Evolutionary conservation across 1,284 basidiomycete genomes (phyloP).

Genomic region (Naganishia liquefaciens): DNA sequence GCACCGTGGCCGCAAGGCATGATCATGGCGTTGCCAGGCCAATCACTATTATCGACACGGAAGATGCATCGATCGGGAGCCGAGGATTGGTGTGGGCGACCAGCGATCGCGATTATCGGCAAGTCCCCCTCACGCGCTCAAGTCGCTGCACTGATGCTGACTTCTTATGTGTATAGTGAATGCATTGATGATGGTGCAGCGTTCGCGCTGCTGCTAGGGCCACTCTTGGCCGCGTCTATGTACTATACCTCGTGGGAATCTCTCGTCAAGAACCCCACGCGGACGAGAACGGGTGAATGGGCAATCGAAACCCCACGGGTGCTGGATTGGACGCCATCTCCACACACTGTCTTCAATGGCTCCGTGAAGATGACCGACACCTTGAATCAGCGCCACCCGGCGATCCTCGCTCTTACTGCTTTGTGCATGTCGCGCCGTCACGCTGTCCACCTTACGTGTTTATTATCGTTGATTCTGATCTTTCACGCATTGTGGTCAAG

Average conservation of each 20-base stretch:
- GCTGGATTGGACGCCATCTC: constrained; percentile 44
- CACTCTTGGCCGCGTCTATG: constrained; percentile 70
- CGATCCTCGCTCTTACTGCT: constrained; percentile 61
- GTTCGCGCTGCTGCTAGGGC: constrained; percentile 74
- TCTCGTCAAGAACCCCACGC: constrained; percentile 31
- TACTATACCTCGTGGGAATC: constrained; percentile 57
- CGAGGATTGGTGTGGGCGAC: constrained; percentile 53
- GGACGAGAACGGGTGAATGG: constrained; percentile 63
- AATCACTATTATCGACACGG: constrained; percentile 34
- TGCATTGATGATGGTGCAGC: constrained; percentile 79
- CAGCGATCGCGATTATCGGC: constrained; percentile 52
- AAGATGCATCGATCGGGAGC: constrained; percentile 35
- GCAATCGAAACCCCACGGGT: constrained; percentile 68
- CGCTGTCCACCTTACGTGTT: constrained; percentile 72
- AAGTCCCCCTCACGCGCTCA: constrained; percentile 28
- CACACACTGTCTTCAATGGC: neutral
- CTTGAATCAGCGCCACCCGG: constrained; percentile 31
- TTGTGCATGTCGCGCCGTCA: constrained; percentile 70
- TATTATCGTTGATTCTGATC: constrained; percentile 75
- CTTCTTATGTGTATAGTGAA: constrained; percentile 58
- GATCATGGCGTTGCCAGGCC: neutral
- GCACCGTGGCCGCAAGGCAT: constrained; percentile 27
- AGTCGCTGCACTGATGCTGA: too few species aligned
- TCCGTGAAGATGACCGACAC: constrained; percentile 4
- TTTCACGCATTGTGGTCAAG: constrained; percentile 73